phyloP scores from a whole-genome alignment of 257 asterid genomes.

The Lycium ferocissimum region DNA sequence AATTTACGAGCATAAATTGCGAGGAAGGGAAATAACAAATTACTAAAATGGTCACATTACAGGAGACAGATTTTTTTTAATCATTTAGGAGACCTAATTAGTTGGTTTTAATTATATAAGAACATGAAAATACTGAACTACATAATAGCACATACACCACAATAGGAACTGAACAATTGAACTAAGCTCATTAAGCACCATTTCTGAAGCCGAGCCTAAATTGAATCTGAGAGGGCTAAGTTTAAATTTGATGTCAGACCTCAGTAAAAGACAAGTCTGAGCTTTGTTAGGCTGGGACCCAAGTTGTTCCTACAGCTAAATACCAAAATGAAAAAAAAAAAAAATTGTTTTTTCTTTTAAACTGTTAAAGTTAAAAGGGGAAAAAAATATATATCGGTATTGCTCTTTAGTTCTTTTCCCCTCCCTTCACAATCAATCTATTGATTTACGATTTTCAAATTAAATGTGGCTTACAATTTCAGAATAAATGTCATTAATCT shows the following conservation, averaged over 20 bases:
- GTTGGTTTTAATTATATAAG: not conserved
- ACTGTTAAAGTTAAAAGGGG: no score
- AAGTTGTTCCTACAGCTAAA: not conserved
- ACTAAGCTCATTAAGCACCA: not conserved
- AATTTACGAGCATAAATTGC: not conserved
- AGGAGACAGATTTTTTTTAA: not conserved
- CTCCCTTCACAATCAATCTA: not conserved
- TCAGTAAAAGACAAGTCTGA: not conserved
- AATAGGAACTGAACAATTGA: not conserved
- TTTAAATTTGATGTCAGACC: not conserved
- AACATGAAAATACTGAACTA: not conserved
- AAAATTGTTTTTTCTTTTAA: no score
- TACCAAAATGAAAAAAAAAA: not conserved
- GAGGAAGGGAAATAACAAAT: not conserved
- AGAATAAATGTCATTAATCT: not conserved
- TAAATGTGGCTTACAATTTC: not conserved
- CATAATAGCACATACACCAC: not conserved
- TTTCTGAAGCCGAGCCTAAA: slow-evolving; percentile 3
- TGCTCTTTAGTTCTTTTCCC: not conserved
- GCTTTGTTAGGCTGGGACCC: not conserved
- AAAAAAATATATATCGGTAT: not conserved
- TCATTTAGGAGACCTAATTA: slow-evolving; percentile 8
- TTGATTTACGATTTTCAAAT: not conserved
- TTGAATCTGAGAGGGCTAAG: slow-evolving; percentile 9
- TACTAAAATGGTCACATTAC: not conserved